Conservation (phyloP, 2,329 filamentous ascomycete genomes). For the Emydomyces testavorans region DNA sequence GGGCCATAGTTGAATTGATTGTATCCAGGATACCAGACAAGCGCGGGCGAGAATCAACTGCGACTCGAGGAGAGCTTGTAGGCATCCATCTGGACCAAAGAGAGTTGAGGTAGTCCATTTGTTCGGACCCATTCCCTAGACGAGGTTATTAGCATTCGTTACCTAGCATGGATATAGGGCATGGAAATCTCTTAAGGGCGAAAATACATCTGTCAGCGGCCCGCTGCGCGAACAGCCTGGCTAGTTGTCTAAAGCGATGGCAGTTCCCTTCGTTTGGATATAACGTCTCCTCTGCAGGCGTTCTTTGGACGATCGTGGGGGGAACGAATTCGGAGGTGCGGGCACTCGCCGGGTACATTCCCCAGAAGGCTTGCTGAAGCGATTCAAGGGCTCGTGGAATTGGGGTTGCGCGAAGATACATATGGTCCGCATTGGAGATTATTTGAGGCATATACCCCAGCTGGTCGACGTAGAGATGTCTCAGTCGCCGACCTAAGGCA, state of each 20-base stretch:
- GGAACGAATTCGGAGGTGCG: conserved; percentile 45
- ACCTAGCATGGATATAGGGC: background rate
- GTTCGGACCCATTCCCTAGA: conserved; percentile 54
- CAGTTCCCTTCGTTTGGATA: conserved; percentile 69
- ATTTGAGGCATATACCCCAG: conserved; percentile 56
- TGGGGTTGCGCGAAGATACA: conserved; percentile 64
- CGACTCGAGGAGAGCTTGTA: conserved; percentile 52
- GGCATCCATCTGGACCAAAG: conserved; percentile 81
- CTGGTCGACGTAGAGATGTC: conserved; percentile 62
- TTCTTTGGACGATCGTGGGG: conserved; percentile 54
- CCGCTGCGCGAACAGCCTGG: conserved; percentile 58
- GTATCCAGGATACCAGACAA: conserved; percentile 90
- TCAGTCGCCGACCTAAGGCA: conserved; percentile 55
- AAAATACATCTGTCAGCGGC: conserved; percentile 53
- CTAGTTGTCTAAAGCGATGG: conserved; percentile 57
- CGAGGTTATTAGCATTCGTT: background rate
- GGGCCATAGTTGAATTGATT: conserved; percentile 76
- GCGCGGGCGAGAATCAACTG: conserved; percentile 72
- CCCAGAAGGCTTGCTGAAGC: conserved; percentile 62
- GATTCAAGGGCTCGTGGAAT: conserved; percentile 67
- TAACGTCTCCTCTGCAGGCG: conserved; percentile 60
- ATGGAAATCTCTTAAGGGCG: background rate
- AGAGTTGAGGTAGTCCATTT: conserved; percentile 73
- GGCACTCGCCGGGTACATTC: conserved; percentile 54
- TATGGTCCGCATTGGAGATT: conserved; percentile 45